These are phyloP conservation scores for Claviceps digitariae DNA, from an alignment of 2,329 filamentous ascomycete genomes.

Conservation along the genomic window DNA sequence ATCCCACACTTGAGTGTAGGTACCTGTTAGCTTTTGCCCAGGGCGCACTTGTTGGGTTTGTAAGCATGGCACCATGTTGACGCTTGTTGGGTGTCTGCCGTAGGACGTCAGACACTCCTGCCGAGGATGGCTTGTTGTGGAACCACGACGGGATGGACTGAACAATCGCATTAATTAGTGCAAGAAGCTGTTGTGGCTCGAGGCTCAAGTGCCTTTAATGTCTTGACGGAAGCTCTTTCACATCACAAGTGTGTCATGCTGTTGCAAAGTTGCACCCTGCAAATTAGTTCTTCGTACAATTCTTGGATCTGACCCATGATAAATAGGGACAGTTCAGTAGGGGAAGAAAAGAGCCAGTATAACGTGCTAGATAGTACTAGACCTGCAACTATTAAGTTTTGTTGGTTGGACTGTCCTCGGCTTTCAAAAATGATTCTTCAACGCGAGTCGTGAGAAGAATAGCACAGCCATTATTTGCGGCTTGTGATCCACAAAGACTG, in stretches of 20 bases:
- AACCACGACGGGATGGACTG: slow-evolving; percentile 1
- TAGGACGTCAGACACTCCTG: slow-evolving; percentile 1
- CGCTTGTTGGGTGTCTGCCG: background rate
- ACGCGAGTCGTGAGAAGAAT: slow-evolving; percentile 1
- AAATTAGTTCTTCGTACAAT: background rate
- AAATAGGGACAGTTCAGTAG: background rate
- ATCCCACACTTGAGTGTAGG: background rate
- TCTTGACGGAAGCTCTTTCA: background rate
- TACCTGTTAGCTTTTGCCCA: background rate
- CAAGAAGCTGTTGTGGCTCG: background rate
- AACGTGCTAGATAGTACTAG: background rate
- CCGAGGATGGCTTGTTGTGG: background rate
- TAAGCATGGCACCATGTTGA: background rate
- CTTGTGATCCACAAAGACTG: background rate
- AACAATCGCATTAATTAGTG: background rate
- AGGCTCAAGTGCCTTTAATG: background rate
- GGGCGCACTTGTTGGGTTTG: background rate
- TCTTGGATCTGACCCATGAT: background rate
- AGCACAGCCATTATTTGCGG: background rate
- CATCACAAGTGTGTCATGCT: slow-evolving; percentile 1
- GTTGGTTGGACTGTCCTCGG: background rate
- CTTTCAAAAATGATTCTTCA: background rate
- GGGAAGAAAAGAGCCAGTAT: background rate
- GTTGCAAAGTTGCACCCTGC: background rate
- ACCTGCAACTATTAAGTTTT: background rate